Conservation (phyloP, 2,329 filamentous ascomycete genomes). For the Aspergillus sp. region DNA sequence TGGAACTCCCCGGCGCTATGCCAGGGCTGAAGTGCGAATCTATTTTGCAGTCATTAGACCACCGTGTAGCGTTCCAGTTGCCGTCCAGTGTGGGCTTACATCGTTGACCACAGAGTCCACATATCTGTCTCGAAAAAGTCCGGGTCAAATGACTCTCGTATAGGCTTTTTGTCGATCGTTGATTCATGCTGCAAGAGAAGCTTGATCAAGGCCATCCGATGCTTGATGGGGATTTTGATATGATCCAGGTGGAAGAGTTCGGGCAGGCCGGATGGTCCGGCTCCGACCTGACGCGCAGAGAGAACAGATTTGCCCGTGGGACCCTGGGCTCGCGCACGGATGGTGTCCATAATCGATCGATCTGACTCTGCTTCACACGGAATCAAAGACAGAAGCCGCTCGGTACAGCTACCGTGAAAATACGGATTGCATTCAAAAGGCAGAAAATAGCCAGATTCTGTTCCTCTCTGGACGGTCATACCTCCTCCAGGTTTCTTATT, state of each 20-base stretch:
- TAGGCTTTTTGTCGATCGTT: constrained; percentile 25
- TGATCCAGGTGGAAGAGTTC: constrained; percentile 6
- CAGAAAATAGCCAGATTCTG: constrained; percentile 32
- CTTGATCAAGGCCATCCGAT: constrained; percentile 16
- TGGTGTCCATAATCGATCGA: constrained; percentile 6
- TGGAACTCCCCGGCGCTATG: constrained; percentile 17
- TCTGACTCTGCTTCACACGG: constrained; percentile 10
- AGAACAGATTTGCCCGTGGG: not conserved
- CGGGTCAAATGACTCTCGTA: constrained; percentile 24
- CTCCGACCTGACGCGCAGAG: not conserved
- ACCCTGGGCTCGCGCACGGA: not conserved
- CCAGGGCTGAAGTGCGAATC: constrained; percentile 17
- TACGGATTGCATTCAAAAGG: constrained; percentile 33
- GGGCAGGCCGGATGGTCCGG: not conserved
- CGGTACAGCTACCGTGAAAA: constrained; percentile 33
- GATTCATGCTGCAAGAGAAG: constrained; percentile 19
- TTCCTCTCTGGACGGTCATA: constrained; percentile 25
- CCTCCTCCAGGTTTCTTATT: constrained; percentile 30
- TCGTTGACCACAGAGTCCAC: constrained; percentile 23
- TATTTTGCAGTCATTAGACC: not conserved
- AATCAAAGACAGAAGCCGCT: constrained; percentile 31
- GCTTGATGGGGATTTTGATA: constrained; percentile 13
- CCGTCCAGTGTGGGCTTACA: no score
- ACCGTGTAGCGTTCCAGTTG: no score
- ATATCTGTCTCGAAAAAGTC: constrained; percentile 21